A percentile compares a stretch with the other conserved stretches of the same genome.
Evolutionary conservation across 306 rosid species (phyloP).

Genomic region (Casuarina glauca): DNA sequence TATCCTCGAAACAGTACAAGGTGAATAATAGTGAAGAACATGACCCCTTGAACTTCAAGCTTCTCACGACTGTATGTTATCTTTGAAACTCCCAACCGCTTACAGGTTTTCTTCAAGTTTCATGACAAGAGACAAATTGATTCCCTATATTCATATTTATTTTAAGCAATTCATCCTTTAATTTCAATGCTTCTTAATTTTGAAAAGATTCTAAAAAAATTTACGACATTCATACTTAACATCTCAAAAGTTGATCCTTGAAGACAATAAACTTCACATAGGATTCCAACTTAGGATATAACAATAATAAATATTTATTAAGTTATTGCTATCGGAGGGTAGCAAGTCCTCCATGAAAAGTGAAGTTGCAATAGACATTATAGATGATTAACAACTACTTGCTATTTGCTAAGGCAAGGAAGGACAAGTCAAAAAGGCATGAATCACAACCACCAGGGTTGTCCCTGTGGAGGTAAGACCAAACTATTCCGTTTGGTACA

Average conservation of each 20-base stretch:
- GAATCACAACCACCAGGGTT: slow-evolving; percentile 93
- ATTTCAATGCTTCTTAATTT: slow-evolving; percentile 14
- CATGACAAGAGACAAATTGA: background rate
- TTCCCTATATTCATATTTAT: background rate
- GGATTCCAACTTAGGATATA: background rate
- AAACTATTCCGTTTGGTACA: slow-evolving; percentile 72
- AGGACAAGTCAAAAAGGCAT: slow-evolving; percentile 94
- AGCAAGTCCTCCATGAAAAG: slow-evolving; percentile 13
- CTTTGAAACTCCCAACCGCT: background rate
- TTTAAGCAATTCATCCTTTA: slow-evolving; percentile 3
- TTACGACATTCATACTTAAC: background rate
- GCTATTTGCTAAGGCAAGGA: slow-evolving; percentile 64
- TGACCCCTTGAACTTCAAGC: background rate
- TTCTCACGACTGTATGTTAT: background rate
- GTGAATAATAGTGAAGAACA: background rate
- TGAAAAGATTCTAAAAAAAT: background rate
- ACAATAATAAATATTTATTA: background rate
- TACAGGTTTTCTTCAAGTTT: background rate
- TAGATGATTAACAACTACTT: slow-evolving; percentile 13
- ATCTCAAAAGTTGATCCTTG: background rate
- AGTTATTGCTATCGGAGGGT: background rate
- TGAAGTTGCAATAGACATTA: background rate
- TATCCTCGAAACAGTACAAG: background rate
- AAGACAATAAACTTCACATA: background rate
- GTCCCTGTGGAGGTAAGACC: slow-evolving; percentile 89